These are phyloP conservation scores for Drechslera avenae DNA, from an alignment of 2,329 filamentous ascomycete genomes.

Conservation along the genomic window DNA sequence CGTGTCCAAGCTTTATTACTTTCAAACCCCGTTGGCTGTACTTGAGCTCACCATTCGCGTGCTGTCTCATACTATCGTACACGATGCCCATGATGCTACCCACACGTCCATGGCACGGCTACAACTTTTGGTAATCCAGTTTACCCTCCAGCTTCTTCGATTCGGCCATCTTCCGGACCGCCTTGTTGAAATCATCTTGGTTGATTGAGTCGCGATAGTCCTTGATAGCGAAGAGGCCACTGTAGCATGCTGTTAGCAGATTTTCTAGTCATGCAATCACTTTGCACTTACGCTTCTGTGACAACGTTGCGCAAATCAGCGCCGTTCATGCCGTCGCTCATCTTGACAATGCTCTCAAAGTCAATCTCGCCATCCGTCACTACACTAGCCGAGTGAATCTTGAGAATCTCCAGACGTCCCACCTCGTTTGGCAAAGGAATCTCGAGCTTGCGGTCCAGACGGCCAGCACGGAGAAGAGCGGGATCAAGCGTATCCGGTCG, in stretches of 20 bases:
- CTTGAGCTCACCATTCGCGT: not conserved
- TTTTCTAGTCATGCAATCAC: not conserved
- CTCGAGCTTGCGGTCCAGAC: constrained; percentile 96
- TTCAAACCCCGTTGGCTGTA: too few relatives aligned
- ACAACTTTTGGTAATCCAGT: constrained; percentile 95
- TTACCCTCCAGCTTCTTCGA: constrained; percentile 99
- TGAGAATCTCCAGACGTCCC: constrained; percentile 92
- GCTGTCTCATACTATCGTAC: constrained; percentile 9
- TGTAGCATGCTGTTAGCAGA: constrained; percentile 50
- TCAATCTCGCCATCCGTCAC: constrained; percentile 93
- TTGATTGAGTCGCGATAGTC: constrained; percentile 95
- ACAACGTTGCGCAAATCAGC: constrained; percentile 97
- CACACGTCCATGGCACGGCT: constrained; percentile 37
- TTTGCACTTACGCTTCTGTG: constrained; percentile 84
- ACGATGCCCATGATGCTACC: constrained; percentile 13
- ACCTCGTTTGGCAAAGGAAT: constrained; percentile 97
- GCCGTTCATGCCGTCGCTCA: constrained; percentile 97
- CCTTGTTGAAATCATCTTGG: constrained; percentile 99
- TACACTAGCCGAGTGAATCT: constrained; percentile 90
- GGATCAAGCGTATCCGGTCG: constrained; percentile 95
- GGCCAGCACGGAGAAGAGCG: constrained; percentile 86
- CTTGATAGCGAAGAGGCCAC: constrained; percentile 96
- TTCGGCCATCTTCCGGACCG: constrained; percentile 95
- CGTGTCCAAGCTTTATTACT: too few relatives aligned
- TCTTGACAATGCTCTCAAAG: constrained; percentile 99